Conservation (phyloP, 2,329 filamentous ascomycete species). For the Byssoonygena ceratinophila region DNA sequence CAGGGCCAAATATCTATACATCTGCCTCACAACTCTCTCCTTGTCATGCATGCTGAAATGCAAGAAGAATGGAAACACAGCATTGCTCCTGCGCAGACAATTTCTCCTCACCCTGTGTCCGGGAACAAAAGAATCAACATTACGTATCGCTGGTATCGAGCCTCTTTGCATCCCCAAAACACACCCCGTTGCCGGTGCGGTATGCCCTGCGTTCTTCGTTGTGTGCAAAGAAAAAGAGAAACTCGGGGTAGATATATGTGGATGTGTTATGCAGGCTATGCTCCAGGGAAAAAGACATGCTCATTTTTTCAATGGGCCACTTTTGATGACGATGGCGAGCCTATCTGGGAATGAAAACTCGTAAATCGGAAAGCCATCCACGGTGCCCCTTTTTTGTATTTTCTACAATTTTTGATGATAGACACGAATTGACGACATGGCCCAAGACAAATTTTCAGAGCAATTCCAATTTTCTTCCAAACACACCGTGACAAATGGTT, state of each 20-base stretch:
- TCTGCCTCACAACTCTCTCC: constrained; percentile 82
- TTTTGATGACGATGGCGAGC: constrained; percentile 78
- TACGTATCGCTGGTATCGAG: constrained; percentile 80
- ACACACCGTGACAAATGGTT: background rate
- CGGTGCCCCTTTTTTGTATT: background rate
- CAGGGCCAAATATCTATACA: constrained; percentile 87
- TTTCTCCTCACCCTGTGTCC: constrained; percentile 75
- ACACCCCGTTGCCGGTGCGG: constrained; percentile 71
- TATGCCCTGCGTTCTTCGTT: constrained; percentile 58
- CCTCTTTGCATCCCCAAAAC: constrained; percentile 61
- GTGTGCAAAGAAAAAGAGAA: constrained; percentile 67
- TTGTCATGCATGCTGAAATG: constrained; percentile 97
- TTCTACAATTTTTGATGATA: background rate
- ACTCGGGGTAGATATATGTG: constrained; percentile 77
- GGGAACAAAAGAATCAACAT: constrained; percentile 79
- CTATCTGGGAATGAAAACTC: constrained; percentile 44
- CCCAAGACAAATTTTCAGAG: background rate
- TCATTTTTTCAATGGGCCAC: constrained; percentile 75
- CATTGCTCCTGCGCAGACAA: constrained; percentile 61
- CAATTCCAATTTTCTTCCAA: background rate
- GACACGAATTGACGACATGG: background rate
- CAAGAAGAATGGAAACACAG: constrained; percentile 95
- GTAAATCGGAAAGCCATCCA: background rate
- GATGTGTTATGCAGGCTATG: constrained; percentile 69
- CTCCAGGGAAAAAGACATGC: constrained; percentile 47